Base-by-base conservation (phyloP, 768 basidiomycete species). In the Panellus pusillus region DNA sequence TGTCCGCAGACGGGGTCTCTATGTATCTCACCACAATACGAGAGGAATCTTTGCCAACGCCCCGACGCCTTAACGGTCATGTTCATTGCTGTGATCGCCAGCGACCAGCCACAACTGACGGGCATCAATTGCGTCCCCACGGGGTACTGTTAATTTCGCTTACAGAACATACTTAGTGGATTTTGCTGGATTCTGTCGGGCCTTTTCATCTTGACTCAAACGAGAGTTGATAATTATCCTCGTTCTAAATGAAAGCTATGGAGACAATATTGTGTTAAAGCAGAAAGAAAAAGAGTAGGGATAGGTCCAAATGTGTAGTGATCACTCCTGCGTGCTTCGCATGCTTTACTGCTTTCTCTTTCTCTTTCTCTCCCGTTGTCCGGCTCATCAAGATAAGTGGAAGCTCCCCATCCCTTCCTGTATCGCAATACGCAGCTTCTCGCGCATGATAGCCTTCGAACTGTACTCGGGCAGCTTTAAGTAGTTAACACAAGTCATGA, bases 401-500 rank as follows among this genome's bases (percentile, higher is more conserved):
- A 98, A 98, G 65, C 92, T 93, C 47, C 93, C 93, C 52, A 92
- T 87, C 38, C 97, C 97, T 72, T 98, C 97, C 63, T 84, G 82
- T 76, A 97, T 91, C 35, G 97, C 96, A 29, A 82, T 77, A 47
- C 77, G 76, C 61, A 99, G 70, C 68, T 93, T 96, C 68, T 91
- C 84, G 63, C 75, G 79, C 84, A 98, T 88, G 36, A 91, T 84
- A 32, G 76, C 80, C 70, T 90, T 93, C 24, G 87, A 86, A 51
- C 90, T 92, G 69, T 98, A 98, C 65, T 98, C 94, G 0, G 96
- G 96, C 60, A 98, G 76, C 70, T 99, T 99, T 65, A 99, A 74
- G 67, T 93, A 96, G 71, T 94, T 93, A 55, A 93, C 95, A 70
- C 97, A 99, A 4, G 97, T 98, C 97, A 98, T 98, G 28, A 98